Percentiles rank a stretch among this genome's conserved stretches.
Conservation (phyloP, 2,329 filamentous ascomycete genomes). For the Aspergillus ustus region DNA sequence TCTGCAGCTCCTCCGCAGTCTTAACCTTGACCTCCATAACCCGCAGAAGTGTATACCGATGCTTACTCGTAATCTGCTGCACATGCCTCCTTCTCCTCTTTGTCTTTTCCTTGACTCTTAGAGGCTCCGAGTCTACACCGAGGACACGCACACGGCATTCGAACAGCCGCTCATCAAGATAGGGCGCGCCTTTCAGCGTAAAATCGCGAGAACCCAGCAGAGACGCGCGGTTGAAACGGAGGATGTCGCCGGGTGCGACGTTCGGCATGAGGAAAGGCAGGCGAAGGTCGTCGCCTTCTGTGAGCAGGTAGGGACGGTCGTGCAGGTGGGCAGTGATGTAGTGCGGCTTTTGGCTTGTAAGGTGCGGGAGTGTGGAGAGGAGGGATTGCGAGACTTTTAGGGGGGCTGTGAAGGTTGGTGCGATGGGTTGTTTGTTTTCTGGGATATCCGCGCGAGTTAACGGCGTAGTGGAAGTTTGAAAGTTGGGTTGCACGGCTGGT, state of each 20-base stretch:
- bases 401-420: slow-evolving; percentile 42
- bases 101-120: slow-evolving; percentile 79
- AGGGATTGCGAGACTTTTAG: slow-evolving; percentile 48
- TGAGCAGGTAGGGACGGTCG: slow-evolving; percentile 55
- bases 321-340: slow-evolving; percentile 55
- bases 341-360: slow-evolving; percentile 50
- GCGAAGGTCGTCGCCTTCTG: slow-evolving; percentile 71
- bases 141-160: slow-evolving; percentile 84
- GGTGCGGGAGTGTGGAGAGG: slow-evolving; percentile 48
- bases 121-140: slow-evolving; percentile 79
- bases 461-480: slow-evolving; percentile 21
- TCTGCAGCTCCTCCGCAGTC: slow-evolving; percentile 58
- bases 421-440: slow-evolving; percentile 40
- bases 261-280: slow-evolving; percentile 80
- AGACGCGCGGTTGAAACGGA: slow-evolving; percentile 85
- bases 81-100: slow-evolving; percentile 72
- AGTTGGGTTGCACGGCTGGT: slow-evolving; percentile 19
- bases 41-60: slow-evolving; percentile 81
- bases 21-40: slow-evolving; percentile 80
- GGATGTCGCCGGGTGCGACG: slow-evolving; percentile 77
- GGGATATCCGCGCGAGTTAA: slow-evolving; percentile 32
- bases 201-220: slow-evolving; percentile 86
- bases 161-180: slow-evolving; percentile 81
- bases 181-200: slow-evolving; percentile 81
- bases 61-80: slow-evolving; percentile 84